Percentiles rank a stretch among this genome's conserved stretches.
phyloP scores from a whole-genome alignment of 2,329 filamentous ascomycete genomes.

The Ilyonectria mors-panacis region DNA sequence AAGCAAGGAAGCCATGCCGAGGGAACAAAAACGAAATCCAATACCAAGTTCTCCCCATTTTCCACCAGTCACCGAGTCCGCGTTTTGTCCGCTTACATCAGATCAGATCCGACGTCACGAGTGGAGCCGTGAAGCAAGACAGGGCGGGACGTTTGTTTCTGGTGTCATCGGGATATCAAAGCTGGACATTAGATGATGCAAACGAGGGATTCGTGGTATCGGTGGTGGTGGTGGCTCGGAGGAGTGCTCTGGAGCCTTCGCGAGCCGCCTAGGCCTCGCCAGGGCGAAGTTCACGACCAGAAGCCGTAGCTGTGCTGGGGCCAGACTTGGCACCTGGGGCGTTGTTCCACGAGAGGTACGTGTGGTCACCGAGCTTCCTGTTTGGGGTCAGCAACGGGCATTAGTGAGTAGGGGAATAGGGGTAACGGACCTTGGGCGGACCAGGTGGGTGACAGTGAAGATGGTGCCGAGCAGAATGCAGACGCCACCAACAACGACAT shows the following conservation, averaged over 20 bases:
- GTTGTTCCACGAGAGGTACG: conserved; percentile 95
- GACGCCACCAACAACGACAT: conserved; percentile 92
- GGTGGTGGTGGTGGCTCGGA: conserved; percentile 24
- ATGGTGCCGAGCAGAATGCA: conserved; percentile 90
- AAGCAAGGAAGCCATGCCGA: conserved; percentile 25
- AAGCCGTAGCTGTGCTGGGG: conserved; percentile 61
- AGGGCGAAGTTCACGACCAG: conserved; percentile 70
- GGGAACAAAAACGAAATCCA: conserved; percentile 32
- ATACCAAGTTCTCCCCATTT: conserved; percentile 16
- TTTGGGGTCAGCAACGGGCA: conserved; percentile 7
- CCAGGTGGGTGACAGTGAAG: conserved; percentile 91
- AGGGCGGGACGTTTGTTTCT: conserved; percentile 5
- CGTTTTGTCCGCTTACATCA: conserved; percentile 4
- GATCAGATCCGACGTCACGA: conserved; percentile 16
- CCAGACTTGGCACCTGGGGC: conserved; percentile 61
- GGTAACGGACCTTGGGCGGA: conserved; percentile 83
- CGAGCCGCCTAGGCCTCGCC: conserved; percentile 58
- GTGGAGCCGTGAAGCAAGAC: conserved; percentile 11
- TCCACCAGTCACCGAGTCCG: neutral
- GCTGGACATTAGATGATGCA: conserved; percentile 27
- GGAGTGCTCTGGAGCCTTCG: conserved; percentile 44
- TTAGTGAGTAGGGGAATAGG: conserved; percentile 8
- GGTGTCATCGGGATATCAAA: conserved; percentile 14
- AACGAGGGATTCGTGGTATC: conserved; percentile 29
- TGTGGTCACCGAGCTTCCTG: conserved; percentile 98